Evolutionary conservation across 2,329 filamentous ascomycete genomes (phyloP), one percentile per base, ranked within the genome.

Genomic region (Cladophialophora immunda): DNA sequence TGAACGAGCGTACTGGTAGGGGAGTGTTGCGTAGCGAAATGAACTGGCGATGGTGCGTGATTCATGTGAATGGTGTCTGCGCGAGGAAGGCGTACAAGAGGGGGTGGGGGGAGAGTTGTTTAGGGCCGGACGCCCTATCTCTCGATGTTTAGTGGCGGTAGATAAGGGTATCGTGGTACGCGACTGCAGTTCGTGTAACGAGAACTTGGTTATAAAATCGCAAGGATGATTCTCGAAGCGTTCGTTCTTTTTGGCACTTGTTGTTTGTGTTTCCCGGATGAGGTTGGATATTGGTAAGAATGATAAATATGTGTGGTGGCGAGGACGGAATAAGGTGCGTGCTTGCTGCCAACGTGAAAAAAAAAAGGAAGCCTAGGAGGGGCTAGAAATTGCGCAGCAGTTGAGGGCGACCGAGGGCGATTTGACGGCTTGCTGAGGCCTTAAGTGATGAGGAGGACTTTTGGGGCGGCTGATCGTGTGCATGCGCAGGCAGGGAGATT

Each of bases 21-120:
- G 32, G 68, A 66, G 19, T 57, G 36, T 30, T 66, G 61, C 32
- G 62, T 53, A 34, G 66, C 36, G 45, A 56, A 27, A 41, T 66
- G 60, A 29, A 58, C 58, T 38, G 63, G 53, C 17, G 68, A 66
- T 25, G 62, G 60, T 70, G 66, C 50, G 34, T 58, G 66, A 68
- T 70, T 70, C 68, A 70, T 70, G 68, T 70, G 68, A 70, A 67
- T 66, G 57, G 62, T 45, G 58, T 50, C 19, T 36, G 45, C 45
- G 45, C 19, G 30, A 22, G 34, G 45, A 38, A 30, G n/a, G 58
- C 41, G 66, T 25, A 62, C 30, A 29, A 58, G 60, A 36, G 27
- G 56, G 8, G 53, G 68, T 56, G 62, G 55, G 56, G 63, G 60
- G 19, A 52, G 53, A 30, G 38, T 60, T 52, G 56, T 55, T 50